Base-by-base conservation (phyloP, 78 protist species). In the Planoprotostelium fungivorum region DNA sequence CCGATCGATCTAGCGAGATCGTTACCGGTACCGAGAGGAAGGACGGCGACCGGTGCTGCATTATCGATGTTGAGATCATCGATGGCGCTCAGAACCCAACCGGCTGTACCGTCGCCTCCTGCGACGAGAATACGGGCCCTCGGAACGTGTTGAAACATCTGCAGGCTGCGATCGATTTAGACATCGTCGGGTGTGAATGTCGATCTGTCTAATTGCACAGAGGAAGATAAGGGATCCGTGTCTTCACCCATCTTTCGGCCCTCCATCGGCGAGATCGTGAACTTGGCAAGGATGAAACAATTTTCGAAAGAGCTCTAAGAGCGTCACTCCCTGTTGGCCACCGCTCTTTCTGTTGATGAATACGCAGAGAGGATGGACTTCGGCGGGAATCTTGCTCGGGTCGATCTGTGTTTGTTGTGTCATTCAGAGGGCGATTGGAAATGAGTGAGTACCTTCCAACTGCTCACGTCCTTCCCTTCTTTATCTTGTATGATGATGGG, bases 81-180 rank as follows among this genome's bases (percentile, higher is more conserved):
- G 39, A 34, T 10, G 34, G 89, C 90, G 16, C 37, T 1, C 37
- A 91, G 5, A 31, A 91, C 86, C 93, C 93, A 91, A 31, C 93
- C 89, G 34, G 87, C 89, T 28, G 93, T 91, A 37, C 93, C 93
- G n/a, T 91, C 93, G 38, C 93, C 93, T 9, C 93, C 93, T 10
- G 89, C 86, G 85, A 63, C 89, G 28, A 87, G 0, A 0, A 91
- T 37, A 0, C 9, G 35, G 28, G 38, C 83, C 9, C 9, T 10
- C 0, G 37, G 23, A 5, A 90, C 10, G 1, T 0, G 28, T 10
- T 35, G 31, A 16, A 38, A 90, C 36, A 35, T 9, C 1, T 85
- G 36, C n/a, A 90, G 88, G 28, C 86, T 83, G n/a, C n/a, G n/a
- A 28, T 84, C 87, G n/a, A 37, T 51, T 51, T 25, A 51, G n/a